phyloP scores from a whole-genome alignment of 2,329 filamentous ascomycete species.

The Beauveria varroae region DNA sequence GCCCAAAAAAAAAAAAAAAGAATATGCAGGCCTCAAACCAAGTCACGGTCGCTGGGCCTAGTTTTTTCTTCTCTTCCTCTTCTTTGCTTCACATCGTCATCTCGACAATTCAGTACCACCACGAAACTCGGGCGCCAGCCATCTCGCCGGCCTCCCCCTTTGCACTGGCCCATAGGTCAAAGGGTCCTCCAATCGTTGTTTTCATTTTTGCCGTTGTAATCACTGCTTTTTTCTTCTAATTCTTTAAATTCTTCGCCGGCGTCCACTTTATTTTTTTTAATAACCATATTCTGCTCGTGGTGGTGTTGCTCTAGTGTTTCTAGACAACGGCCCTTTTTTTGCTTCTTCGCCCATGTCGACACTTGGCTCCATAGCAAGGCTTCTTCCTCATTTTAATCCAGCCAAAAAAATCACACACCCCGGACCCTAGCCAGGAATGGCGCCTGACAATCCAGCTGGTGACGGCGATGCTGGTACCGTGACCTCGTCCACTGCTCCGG shows the following conservation, averaged over 20 bases:
- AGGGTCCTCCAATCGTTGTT: neutral
- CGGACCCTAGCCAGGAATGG: constrained; percentile 10
- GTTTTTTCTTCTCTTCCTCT: neutral
- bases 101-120: neutral
- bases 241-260: neutral
- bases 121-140: neutral
- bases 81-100: neutral
- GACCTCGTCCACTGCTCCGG: constrained; percentile 1
- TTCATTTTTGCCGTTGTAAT: neutral
- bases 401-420: constrained; percentile 6
- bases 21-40: neutral
- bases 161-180: neutral
- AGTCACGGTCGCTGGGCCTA: neutral
- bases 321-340: neutral
- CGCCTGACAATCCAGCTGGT: constrained; percentile 6
- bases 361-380: constrained; percentile 9
- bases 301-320: constrained; percentile 9
- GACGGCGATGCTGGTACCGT: constrained; percentile 7
- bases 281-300: neutral
- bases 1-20: neutral
- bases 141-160: neutral
- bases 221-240: neutral
- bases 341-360: constrained; percentile 9
- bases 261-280: neutral
- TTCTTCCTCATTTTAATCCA: constrained; percentile 10